Conservation (phyloP, 2,329 filamentous ascomycete species). For the Thermothelomyces thermophilus region DNA sequence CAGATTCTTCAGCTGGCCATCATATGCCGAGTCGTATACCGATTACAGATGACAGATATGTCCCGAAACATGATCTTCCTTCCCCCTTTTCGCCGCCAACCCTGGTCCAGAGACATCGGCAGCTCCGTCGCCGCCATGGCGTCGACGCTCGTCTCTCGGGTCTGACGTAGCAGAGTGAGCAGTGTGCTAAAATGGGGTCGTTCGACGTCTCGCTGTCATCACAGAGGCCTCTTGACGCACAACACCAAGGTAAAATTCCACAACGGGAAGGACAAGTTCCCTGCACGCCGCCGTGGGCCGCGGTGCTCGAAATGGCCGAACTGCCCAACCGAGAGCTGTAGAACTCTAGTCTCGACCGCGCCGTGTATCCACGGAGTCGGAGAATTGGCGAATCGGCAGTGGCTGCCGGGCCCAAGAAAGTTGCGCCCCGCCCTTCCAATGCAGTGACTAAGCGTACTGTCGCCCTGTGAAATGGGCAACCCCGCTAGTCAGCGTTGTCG, state of each 20-base stretch:
- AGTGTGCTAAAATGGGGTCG: too few relatives aligned
- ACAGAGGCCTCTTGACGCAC: too few relatives aligned
- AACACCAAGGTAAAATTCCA: not conserved
- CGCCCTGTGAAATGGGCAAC: not conserved
- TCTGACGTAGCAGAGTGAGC: too few relatives aligned
- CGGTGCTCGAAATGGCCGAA: too few relatives aligned
- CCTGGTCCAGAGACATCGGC: not conserved
- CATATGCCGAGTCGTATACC: too few relatives aligned
- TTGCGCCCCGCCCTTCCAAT: not conserved
- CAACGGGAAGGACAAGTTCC: not conserved
- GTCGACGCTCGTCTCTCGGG: not conserved
- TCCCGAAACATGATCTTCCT: too few relatives aligned
- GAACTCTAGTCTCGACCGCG: too few relatives aligned
- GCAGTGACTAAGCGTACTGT: conserved; percentile 12
- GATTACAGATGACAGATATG: too few relatives aligned
- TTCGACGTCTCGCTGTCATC: too few relatives aligned
- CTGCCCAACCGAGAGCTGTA: too few relatives aligned
- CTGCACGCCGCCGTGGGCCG: not conserved
- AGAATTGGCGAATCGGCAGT: not conserved
- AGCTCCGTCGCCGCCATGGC: not conserved
- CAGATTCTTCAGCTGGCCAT: not conserved
- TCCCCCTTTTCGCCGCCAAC: too few relatives aligned
- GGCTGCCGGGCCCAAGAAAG: not conserved
- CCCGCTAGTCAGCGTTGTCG: conserved; percentile 8
- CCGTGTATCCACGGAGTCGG: not conserved